Percentiles rank a stretch among this genome's conserved stretches.
Conservation (phyloP, 805 yeast species). For the Barnettozyma siamensis region DNA sequence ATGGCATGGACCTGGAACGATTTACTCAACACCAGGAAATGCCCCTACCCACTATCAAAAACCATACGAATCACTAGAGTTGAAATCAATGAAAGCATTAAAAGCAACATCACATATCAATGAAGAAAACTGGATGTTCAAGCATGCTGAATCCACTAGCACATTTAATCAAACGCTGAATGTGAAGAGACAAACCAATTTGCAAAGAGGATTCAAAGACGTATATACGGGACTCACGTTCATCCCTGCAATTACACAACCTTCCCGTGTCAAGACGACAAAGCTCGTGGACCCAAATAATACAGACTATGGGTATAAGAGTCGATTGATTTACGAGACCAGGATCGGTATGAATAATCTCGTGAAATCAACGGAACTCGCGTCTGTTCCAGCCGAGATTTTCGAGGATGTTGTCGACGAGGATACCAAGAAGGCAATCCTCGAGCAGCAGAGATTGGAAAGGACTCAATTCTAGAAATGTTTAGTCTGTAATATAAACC, state of each 20-base stretch:
- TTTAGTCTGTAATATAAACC: too few species aligned
- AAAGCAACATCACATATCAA: constrained; percentile 28
- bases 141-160: constrained; percentile 74
- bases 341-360: constrained; percentile 41
- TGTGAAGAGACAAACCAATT: constrained; percentile 45
- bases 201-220: constrained; percentile 62
- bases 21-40: constrained; percentile 29
- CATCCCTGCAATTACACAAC: constrained; percentile 72
- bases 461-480: constrained; percentile 4
- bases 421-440: constrained; percentile 53
- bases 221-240: constrained; percentile 80
- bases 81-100: constrained; percentile 20
- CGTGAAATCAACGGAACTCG: constrained; percentile 57
- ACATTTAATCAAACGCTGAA: constrained; percentile 61
- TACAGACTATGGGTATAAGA: constrained; percentile 22
- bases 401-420: constrained; percentile 55
- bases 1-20: constrained; percentile 43
- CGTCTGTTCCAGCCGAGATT: constrained; percentile 49
- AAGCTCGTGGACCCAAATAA: constrained; percentile 24
- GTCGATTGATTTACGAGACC: constrained; percentile 42
- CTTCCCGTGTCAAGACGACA: constrained; percentile 32
- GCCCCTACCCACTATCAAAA: constrained; percentile 8
- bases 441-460: constrained; percentile 44
- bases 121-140: constrained; percentile 79
- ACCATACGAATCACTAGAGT: constrained; percentile 18